Base-by-base conservation (phyloP, 192 early-diverging fungal species). In the Coemansia nantahalensis region DNA sequence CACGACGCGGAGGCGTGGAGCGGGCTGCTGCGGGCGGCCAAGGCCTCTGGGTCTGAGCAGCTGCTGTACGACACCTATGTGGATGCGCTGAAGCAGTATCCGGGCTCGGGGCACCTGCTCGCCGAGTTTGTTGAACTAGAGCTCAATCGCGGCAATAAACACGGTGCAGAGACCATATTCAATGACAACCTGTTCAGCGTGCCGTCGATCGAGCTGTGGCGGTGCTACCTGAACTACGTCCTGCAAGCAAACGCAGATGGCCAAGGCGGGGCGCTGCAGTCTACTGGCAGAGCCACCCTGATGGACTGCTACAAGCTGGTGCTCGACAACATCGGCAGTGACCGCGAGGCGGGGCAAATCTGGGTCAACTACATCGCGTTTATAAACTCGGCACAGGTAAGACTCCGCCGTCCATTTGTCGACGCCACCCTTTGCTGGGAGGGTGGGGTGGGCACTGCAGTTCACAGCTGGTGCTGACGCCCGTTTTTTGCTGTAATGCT, bases 351-450 rank as follows among this genome's bases (percentile, higher is more conserved):
- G 7, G 94, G 93, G 1, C 61, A 65, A 26, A 86, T 98, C 26
- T 98, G 95, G 95, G 58, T 76, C 11, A 86, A 94, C 43, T 98
- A 93, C 56, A 75, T 96, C 28, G 76, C 69, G 19, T 98, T 92
- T 64, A 57, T 93, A 42, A 84, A 82, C 52, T 78, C 83, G 42
- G 82, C 69, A 19, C 84, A 90, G 83, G 86, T 89, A 71, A 51
- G 60, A 8, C 8, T 51, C n/a, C 13, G 24, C 23, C 36, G n/a
- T n/a, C n/a, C n/a, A n/a, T n/a, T n/a, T n/a, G n/a, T n/a, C n/a
- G n/a, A n/a, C n/a, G n/a, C n/a, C n/a, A n/a, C n/a, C n/a, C n/a
- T n/a, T n/a, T n/a, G n/a, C n/a, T n/a, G n/a, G n/a, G n/a, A n/a
- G n/a, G n/a, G n/a, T n/a, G n/a, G n/a, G n/a, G n/a, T n/a, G n/a